Evolutionary conservation across 2,329 filamentous ascomycete genomes (phyloP).

Genomic region (Polytolypa hystricis): DNA sequence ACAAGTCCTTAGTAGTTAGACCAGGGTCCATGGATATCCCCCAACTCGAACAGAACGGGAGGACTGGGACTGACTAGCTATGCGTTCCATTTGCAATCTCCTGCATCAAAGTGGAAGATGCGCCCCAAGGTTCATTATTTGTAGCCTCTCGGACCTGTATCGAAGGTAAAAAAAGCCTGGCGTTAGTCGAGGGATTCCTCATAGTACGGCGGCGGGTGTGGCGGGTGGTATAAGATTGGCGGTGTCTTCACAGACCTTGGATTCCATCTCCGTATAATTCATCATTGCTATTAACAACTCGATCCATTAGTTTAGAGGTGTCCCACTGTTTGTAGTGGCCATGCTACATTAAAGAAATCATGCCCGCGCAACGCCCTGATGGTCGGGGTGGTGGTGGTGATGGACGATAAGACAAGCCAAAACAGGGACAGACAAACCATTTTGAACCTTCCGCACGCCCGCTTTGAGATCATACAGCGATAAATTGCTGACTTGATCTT

Average conservation of each 20-base stretch:
- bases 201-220: no score
- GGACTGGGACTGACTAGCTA: slow-evolving; percentile 65
- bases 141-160: slow-evolving; percentile 85
- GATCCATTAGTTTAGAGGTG: no score
- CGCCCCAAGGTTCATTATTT: slow-evolving; percentile 97
- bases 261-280: slow-evolving; percentile 95
- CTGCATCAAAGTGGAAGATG: slow-evolving; percentile 76
- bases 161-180: slow-evolving; percentile 11
- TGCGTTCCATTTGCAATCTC: slow-evolving; percentile 97
- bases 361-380: slow-evolving; percentile 1
- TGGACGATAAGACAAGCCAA: slow-evolving; percentile 1
- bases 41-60: slow-evolving; percentile 6
- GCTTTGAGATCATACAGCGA: slow-evolving; percentile 93
- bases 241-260: slow-evolving; percentile 39
- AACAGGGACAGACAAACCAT: slow-evolving; percentile 62
- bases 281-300: slow-evolving; percentile 82
- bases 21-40: slow-evolving; percentile 8
- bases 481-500: slow-evolving; percentile 81
- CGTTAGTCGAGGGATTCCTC: not conserved
- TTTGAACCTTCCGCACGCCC: slow-evolving; percentile 87
- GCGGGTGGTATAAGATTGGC: not conserved
- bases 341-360: no score
- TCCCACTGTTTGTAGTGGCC: not conserved
- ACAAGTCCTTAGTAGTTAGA: slow-evolving; percentile 7
- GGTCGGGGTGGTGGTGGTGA: slow-evolving; percentile 2